Evolutionary conservation across 441 rosid genomes (phyloP).

Genomic region (Codiaeum variegatum): DNA sequence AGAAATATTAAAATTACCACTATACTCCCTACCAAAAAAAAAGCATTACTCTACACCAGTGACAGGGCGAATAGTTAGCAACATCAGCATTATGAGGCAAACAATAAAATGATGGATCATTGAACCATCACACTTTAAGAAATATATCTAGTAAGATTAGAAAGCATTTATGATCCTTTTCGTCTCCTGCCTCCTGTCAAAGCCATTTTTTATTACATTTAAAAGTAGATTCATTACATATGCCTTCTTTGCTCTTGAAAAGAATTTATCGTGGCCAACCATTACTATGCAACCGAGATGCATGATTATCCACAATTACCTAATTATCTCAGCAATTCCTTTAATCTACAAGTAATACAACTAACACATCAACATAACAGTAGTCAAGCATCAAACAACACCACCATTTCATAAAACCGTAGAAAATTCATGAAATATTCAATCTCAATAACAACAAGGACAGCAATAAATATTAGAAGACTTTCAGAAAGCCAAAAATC

Average conservation of each 20-base stretch:
- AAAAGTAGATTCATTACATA: not conserved
- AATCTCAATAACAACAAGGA: not conserved
- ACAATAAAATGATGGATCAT: not conserved
- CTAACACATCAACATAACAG: not conserved
- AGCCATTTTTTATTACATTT: not conserved
- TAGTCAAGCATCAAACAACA: not conserved
- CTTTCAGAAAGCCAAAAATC: not conserved
- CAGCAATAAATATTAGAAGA: not conserved
- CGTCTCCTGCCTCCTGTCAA: not conserved
- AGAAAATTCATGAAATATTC: not conserved
- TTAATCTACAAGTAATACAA: not conserved
- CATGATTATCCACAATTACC: no score
- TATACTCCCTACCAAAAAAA: not conserved
- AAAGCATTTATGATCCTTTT: not conserved
- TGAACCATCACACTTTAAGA: not conserved
- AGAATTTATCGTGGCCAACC: not conserved
- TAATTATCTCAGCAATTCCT: not conserved
- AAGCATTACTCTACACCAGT: not conserved
- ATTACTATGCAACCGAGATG: not conserved
- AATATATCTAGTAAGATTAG: not conserved
- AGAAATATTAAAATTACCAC: slow-evolving; percentile 15
- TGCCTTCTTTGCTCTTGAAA: not conserved
- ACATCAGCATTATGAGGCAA: not conserved
- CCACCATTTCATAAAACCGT: not conserved
- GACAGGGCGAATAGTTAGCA: not conserved